phyloP scores from a whole-genome alignment of 169 alveolate species.

The Eimeria tenella region DNA sequence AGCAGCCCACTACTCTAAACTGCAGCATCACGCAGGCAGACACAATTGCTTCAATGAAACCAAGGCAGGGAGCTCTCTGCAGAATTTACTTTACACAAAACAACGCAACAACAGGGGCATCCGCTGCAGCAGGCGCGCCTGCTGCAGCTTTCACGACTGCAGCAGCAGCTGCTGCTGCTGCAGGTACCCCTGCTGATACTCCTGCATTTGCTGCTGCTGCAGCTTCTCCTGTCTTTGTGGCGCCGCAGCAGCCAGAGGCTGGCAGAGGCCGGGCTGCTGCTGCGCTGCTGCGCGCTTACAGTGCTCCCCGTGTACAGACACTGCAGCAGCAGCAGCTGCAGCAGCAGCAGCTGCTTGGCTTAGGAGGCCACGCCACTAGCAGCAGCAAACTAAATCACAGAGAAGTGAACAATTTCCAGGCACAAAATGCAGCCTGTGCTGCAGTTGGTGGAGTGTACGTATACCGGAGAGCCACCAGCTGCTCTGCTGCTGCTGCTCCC shows the following conservation, averaged over 20 bases:
- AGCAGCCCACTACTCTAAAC: not conserved
- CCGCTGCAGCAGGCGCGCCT: not conserved
- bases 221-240: not conserved
- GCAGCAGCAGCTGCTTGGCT: not conserved
- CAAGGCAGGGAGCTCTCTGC: too few relatives aligned
- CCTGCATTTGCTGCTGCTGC: not conserved
- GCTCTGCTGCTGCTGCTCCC: constrained; percentile 3
- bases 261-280: not conserved
- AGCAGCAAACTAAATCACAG: not conserved
- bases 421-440: not conserved
- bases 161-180: not conserved
- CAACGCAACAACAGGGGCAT: not conserved
- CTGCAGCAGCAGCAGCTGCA: not conserved
- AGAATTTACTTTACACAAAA: not conserved
- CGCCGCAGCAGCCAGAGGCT: not conserved
- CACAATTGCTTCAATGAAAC: too few relatives aligned
- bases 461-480: constrained; percentile 40
- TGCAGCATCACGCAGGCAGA: not conserved
- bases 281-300: too few relatives aligned
- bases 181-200: not conserved
- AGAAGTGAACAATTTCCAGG: not conserved
- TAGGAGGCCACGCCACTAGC: too few relatives aligned
- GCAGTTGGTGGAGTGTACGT: constrained; percentile 29
- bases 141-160: not conserved
- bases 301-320: not conserved